These are phyloP conservation scores for Suillus sp. DNA, from an alignment of 768 basidiomycete genomes.

Conservation along the genomic window DNA sequence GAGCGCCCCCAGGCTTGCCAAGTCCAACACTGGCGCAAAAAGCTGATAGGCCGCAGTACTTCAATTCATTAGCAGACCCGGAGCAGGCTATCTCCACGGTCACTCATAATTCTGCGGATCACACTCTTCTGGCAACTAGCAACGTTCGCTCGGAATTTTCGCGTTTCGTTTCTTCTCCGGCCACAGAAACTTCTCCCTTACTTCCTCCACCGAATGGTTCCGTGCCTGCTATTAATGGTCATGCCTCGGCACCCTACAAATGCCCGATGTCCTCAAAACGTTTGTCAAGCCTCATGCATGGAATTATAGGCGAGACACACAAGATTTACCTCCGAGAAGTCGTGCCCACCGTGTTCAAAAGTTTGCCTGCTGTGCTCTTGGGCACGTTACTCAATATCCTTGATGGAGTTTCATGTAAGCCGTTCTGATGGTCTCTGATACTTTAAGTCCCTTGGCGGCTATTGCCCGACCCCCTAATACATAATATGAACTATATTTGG, in stretches of 20 bases:
- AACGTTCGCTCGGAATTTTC: not conserved
- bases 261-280: not conserved
- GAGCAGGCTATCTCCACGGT: not conserved
- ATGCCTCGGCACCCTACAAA: not conserved
- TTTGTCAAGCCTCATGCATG: not conserved
- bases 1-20: not conserved
- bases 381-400: conserved; percentile 87
- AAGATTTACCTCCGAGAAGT: conserved; percentile 9
- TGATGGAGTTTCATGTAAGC: conserved; percentile 90
- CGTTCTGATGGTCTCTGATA: conserved; percentile 4
- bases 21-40: conserved; percentile 15
- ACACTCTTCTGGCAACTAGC: not conserved
- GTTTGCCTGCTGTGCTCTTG: conserved; percentile 82
- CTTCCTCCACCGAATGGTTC: conserved; percentile 3
- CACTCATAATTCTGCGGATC: not conserved
- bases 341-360: conserved; percentile 30
- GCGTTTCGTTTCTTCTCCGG: not conserved
- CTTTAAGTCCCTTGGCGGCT: conserved; percentile 4
- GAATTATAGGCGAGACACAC: not conserved
- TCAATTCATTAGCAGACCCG: conserved; percentile 6
- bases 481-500: conserved; percentile 7
- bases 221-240: not conserved
- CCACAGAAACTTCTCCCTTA: not conserved
- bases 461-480: not conserved
- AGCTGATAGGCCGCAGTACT: conserved; percentile 14